phyloP scores from a whole-genome alignment of 148 eudicot species.

The Bassia scoparia region DNA sequence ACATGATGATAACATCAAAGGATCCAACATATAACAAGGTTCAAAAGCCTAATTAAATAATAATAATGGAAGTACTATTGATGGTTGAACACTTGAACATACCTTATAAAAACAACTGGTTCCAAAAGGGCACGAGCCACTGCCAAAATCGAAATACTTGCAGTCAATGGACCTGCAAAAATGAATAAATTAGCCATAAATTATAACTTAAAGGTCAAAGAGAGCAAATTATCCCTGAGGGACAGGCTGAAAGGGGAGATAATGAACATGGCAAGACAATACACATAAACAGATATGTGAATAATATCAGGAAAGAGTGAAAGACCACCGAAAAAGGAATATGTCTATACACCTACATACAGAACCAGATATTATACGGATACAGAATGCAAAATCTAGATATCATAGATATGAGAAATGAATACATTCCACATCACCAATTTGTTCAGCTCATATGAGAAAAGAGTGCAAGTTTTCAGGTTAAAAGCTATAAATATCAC shows the following conservation, averaged over 20 bases:
- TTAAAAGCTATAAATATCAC: no score
- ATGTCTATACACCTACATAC: not conserved
- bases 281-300: not conserved
- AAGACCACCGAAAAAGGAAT: not conserved
- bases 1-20: not conserved
- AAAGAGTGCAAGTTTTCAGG: no score
- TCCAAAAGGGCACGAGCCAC: constrained; percentile 88
- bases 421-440: not conserved
- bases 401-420: not conserved
- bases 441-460: not conserved
- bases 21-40: not conserved
- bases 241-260: not conserved
- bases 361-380: not conserved
- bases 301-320: not conserved
- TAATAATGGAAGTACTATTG: not conserved
- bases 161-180: constrained; percentile 89
- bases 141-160: constrained; percentile 95
- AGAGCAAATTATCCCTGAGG: not conserved
- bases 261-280: not conserved
- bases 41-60: not conserved
- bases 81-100: not conserved
- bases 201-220: not conserved
- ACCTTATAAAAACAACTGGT: constrained; percentile 97
- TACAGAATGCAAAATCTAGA: not conserved
- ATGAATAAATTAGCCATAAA: constrained; percentile 8